A percentile compares a stretch with the other conserved stretches of the same genome.
Conservation (phyloP, 805 yeast species). For the Saccharomyces eubayanus region DNA sequence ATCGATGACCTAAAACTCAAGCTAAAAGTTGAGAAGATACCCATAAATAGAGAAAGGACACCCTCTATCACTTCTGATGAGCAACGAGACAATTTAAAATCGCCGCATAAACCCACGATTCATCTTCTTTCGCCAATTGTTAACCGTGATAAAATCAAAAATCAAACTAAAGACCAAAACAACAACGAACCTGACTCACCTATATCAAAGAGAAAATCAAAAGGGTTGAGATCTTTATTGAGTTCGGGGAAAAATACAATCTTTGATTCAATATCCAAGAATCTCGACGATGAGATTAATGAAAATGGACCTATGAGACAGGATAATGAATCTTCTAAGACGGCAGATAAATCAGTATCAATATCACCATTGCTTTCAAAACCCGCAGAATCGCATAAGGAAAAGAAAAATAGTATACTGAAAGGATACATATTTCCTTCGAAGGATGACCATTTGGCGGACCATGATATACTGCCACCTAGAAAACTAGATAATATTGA, state of each 20-base stretch:
- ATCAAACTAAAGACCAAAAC: neutral
- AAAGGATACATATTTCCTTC: neutral
- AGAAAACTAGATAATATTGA: neutral
- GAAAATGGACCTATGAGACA: neutral
- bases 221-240: neutral
- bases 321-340: neutral
- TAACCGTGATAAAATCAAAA: neutral
- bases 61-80: neutral
- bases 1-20: neutral
- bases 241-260: neutral
- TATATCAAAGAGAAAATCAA: neutral
- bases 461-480: neutral
- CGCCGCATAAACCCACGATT: neutral
- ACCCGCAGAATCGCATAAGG: neutral
- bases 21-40: neutral
- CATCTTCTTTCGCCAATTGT: neutral
- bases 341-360: neutral
- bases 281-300: neutral
- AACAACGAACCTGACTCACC: neutral
- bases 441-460: neutral
- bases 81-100: neutral
- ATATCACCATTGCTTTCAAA: neutral
- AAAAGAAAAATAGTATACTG: neutral
- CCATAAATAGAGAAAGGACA: neutral
- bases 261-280: neutral